phyloP scores from a whole-genome alignment of 805 yeast species.

The Tetrapisispora phaffii region DNA sequence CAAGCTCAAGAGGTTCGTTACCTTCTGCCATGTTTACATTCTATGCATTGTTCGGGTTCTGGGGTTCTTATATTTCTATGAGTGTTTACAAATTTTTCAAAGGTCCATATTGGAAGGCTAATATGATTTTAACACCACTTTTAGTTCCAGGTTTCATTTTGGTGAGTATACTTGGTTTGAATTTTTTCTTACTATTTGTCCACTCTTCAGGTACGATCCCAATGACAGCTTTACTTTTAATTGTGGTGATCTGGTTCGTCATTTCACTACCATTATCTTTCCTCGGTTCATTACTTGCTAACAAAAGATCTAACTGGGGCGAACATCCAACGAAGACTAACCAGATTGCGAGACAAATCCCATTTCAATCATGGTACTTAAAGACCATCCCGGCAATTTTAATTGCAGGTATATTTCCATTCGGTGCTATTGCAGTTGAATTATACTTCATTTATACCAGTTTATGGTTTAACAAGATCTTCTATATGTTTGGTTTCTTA shows the following conservation, averaged over 20 bases:
- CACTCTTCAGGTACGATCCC: slow-evolving; percentile 94
- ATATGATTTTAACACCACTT: slow-evolving; percentile 72
- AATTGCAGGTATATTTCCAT: slow-evolving; percentile 85
- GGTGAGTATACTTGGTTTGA: slow-evolving; percentile 52
- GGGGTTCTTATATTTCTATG: slow-evolving; percentile 84
- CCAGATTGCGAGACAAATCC: slow-evolving; percentile 94
- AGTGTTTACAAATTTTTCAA: slow-evolving; percentile 79
- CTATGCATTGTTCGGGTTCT: slow-evolving; percentile 68
- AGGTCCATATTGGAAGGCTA: slow-evolving; percentile 84
- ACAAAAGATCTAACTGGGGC: slow-evolving; percentile 45
- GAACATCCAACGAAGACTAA: slow-evolving; percentile 78
- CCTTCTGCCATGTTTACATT: slow-evolving; percentile 82
- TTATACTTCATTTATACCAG: slow-evolving; percentile 86
- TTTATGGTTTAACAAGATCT: slow-evolving; percentile 86
- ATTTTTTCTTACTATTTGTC: slow-evolving; percentile 69
- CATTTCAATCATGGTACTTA: slow-evolving; percentile 79
- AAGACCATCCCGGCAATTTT: slow-evolving; percentile 56
- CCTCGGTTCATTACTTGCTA: slow-evolving; percentile 71
- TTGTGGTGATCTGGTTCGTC: slow-evolving; percentile 74
- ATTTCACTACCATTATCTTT: slow-evolving; percentile 78
- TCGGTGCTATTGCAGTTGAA: slow-evolving; percentile 90
- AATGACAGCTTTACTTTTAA: slow-evolving; percentile 74
- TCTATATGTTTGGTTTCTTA: slow-evolving; percentile 95
- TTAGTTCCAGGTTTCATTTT: slow-evolving; percentile 78
- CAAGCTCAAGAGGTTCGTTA: slow-evolving; percentile 89